A percentile compares a stretch with the other conserved stretches of the same genome.
Conservation (phyloP, 371 early-diverging fungal species). For the Funneliformis caledonium region DNA sequence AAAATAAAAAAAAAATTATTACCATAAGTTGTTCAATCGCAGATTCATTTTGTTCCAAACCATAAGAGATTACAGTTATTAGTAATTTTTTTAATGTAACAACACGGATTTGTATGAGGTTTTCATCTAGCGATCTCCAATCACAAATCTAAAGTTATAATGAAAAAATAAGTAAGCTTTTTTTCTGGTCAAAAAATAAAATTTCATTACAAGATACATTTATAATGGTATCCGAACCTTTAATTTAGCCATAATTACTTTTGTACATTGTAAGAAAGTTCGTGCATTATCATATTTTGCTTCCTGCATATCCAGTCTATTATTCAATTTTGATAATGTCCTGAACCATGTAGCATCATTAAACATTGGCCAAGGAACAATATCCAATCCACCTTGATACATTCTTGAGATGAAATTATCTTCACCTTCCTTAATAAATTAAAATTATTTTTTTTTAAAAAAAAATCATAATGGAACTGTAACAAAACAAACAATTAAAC, state of each 20-base stretch:
- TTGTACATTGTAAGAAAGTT: slow-evolving; percentile 19
- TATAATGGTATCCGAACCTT: background rate
- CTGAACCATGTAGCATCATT: slow-evolving; percentile 21
- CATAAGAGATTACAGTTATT: background rate
- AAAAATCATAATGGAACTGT: no score
- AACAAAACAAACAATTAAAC: no score
- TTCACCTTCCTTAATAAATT: slow-evolving; percentile 26
- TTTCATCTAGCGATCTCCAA: slow-evolving; percentile 25
- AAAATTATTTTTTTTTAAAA: background rate
- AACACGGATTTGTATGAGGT: slow-evolving; percentile 7
- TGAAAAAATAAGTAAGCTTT: background rate
- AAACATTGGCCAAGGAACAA: slow-evolving; percentile 35
- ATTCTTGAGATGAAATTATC: slow-evolving; percentile 35
- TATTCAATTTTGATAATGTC: slow-evolving; percentile 9
- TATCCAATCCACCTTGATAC: slow-evolving; percentile 26
- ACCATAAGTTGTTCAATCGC: background rate
- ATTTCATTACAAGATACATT: no score
- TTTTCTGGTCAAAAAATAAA: background rate
- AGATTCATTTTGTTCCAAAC: no score
- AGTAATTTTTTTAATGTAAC: background rate
- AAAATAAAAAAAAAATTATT: background rate
- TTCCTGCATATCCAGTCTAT: background rate
- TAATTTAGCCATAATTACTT: slow-evolving; percentile 18
- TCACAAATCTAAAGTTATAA: slow-evolving; percentile 12
- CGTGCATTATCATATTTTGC: slow-evolving; percentile 24